Evolutionary conservation across 2,329 filamentous ascomycete genomes (phyloP).

Genomic region (Fonsecaea pedrosoi): DNA sequence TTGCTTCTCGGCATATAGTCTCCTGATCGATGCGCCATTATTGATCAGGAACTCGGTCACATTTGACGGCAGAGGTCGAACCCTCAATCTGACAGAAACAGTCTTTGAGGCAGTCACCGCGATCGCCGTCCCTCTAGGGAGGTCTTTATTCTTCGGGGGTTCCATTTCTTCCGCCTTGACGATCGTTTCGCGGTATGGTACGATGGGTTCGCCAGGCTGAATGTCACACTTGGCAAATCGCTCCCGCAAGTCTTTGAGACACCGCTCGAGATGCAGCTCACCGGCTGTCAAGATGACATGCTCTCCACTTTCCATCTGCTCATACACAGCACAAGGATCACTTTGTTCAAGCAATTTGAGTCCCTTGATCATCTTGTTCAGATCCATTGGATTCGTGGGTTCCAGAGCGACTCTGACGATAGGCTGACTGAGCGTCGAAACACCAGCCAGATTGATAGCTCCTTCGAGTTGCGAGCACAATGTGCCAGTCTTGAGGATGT

Average conservation of each 20-base stretch:
- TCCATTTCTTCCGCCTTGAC: conserved; percentile 90
- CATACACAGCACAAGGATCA: conserved; percentile 94
- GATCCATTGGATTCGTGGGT: conserved; percentile 83
- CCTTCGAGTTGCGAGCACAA: conserved; percentile 87
- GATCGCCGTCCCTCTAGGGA: conserved; percentile 81
- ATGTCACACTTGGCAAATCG: conserved; percentile 94
- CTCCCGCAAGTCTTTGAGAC: conserved; percentile 89
- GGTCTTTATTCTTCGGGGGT: conserved; percentile 79
- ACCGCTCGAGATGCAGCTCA: conserved; percentile 91
- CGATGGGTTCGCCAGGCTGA: conserved; percentile 90
- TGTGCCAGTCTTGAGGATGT: conserved; percentile 94
- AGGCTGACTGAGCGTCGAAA: conserved; percentile 79
- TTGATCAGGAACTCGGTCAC: conserved; percentile 87
- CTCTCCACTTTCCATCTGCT: conserved; percentile 89
- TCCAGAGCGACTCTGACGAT: conserved; percentile 97
- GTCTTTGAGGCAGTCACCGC: conserved; percentile 84
- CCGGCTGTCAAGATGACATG: conserved; percentile 94
- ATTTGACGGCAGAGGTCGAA: conserved; percentile 76
- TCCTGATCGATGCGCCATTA: conserved; percentile 78
- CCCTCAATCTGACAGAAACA: conserved; percentile 75
- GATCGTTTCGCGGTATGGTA: conserved; percentile 93
- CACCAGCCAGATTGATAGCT: conserved; percentile 86
- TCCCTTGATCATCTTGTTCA: conserved; percentile 93
- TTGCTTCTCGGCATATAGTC: conserved; percentile 74
- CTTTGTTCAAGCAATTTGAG: conserved; percentile 88